A percentile compares a stretch with the other conserved stretches of the same genome.
These are phyloP conservation scores for Candida vaughaniae DNA, from an alignment of 805 yeast genomes.

Conservation along the genomic window DNA sequence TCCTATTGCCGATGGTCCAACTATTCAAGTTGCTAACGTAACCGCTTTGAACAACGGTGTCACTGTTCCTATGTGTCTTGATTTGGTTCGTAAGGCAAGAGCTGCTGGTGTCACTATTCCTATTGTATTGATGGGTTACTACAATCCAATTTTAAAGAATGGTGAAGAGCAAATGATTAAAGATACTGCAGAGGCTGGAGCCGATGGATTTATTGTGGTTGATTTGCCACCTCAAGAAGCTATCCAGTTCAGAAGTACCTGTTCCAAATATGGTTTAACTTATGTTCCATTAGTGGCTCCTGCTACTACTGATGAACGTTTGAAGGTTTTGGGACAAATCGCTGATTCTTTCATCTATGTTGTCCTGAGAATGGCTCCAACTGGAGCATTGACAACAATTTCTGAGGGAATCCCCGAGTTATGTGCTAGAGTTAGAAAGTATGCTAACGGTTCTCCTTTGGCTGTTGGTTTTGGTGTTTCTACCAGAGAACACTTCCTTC, in stretches of 20 bases:
- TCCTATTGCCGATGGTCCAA: slow-evolving; percentile 98
- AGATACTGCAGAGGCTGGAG: slow-evolving; percentile 86
- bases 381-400: slow-evolving; percentile 79
- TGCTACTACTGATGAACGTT: slow-evolving; percentile 88
- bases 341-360: slow-evolving; percentile 97
- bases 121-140: slow-evolving; percentile 93
- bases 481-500: slow-evolving; percentile 83
- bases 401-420: slow-evolving; percentile 62
- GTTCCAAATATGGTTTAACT: slow-evolving; percentile 67
- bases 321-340: slow-evolving; percentile 71
- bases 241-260: slow-evolving; percentile 71
- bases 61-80: slow-evolving; percentile 66
- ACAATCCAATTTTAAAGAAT: slow-evolving; percentile 85
- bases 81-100: slow-evolving; percentile 74
- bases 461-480: slow-evolving; percentile 98
- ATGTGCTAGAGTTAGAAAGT: slow-evolving; percentile 70
- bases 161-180: slow-evolving; percentile 83
- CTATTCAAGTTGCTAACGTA: slow-evolving; percentile 86
- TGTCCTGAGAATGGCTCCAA: slow-evolving; percentile 96
- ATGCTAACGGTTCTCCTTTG: slow-evolving; percentile 67
- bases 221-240: slow-evolving; percentile 99
- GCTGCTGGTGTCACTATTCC: slow-evolving; percentile 83
- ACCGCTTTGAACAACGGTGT: slow-evolving; percentile 83
- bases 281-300: slow-evolving; percentile 97
- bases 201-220: slow-evolving; percentile 90